phyloP scores from a whole-genome alignment of 345 rosid genomes.

The Sisymbrium irio region DNA sequence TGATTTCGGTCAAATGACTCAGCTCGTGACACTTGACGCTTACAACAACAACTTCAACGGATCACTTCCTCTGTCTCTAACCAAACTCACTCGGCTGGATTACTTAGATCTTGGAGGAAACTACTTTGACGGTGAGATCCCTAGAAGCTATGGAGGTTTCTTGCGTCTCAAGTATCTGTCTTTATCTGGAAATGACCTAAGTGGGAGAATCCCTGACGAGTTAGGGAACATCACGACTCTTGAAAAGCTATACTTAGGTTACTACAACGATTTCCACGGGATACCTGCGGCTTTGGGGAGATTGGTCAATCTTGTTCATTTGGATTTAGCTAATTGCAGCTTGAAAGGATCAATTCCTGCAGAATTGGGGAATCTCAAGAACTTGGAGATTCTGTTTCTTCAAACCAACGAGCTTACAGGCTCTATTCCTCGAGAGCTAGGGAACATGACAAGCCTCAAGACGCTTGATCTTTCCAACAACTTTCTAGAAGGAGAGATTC shows the following conservation, averaged over 20 bases:
- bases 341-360: conserved; percentile 70
- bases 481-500: conserved; percentile 70
- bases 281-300: conserved; percentile 69
- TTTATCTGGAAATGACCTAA: conserved; percentile 74
- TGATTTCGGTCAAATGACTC: conserved; percentile 47
- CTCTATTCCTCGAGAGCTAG: conserved; percentile 60
- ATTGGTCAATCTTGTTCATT: conserved; percentile 54
- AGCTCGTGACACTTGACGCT: conserved; percentile 61
- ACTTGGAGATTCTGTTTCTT: conserved; percentile 63
- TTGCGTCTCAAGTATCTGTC: conserved; percentile 58
- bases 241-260: conserved; percentile 64
- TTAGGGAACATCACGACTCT: conserved; percentile 68
- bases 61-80: conserved; percentile 52
- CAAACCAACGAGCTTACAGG: conserved; percentile 70
- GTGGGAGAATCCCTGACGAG: conserved; percentile 65
- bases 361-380: conserved; percentile 62
- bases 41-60: conserved; percentile 82
- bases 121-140: conserved; percentile 71
- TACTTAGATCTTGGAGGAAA: conserved; percentile 87
- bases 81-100: conserved; percentile 44
- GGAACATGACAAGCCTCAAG: conserved; percentile 66
- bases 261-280: conserved; percentile 64
- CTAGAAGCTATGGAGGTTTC: conserved; percentile 55
- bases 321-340: conserved; percentile 77
- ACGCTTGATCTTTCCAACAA: conserved; percentile 78